Evolutionary conservation across 805 yeast species (phyloP).

Genomic region (Yamadazyma paraphyllophila): DNA sequence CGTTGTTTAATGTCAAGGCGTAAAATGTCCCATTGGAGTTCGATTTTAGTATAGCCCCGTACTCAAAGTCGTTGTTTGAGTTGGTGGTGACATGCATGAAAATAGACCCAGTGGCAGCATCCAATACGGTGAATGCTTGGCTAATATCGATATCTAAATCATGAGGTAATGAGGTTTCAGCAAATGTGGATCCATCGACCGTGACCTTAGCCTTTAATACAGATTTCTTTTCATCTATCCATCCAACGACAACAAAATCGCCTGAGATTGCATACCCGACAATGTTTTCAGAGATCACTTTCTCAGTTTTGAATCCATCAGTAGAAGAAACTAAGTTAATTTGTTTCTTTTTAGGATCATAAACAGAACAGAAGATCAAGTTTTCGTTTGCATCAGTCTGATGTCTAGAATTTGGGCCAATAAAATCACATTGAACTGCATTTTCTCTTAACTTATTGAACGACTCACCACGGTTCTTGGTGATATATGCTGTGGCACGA

Average conservation of each 20-base stretch:
- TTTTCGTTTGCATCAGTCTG: conserved; percentile 33
- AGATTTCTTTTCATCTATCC: conserved; percentile 39
- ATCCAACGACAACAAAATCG: conserved; percentile 72
- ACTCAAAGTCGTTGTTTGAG: conserved; percentile 49
- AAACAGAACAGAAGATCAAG: conserved; percentile 63
- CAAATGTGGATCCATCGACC: conserved; percentile 71
- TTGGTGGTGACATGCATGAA: conserved; percentile 81
- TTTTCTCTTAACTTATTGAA: conserved; percentile 56
- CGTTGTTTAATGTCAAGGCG: conserved; percentile 62
- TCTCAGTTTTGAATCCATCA: conserved; percentile 49
- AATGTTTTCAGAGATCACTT: conserved; percentile 50
- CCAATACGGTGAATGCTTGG: conserved; percentile 69
- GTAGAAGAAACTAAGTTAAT: conserved; percentile 44
- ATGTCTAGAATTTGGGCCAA: conserved; percentile 49
- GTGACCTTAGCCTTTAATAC: conserved; percentile 68
- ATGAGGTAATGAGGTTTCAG: conserved; percentile 75
- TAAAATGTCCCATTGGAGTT: conserved; percentile 90
- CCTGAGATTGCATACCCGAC: conserved; percentile 75
- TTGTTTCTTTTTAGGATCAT: conserved; percentile 27
- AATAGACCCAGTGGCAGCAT: conserved; percentile 66
- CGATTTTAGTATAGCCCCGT: conserved; percentile 80
- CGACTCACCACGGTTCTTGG: conserved; percentile 64
- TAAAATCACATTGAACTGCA: conserved; percentile 64
- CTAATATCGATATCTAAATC: conserved; percentile 52
- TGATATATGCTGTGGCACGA: conserved; percentile 54